phyloP scores from a whole-genome alignment of 768 basidiomycete species.

The Serpula lacrymans region DNA sequence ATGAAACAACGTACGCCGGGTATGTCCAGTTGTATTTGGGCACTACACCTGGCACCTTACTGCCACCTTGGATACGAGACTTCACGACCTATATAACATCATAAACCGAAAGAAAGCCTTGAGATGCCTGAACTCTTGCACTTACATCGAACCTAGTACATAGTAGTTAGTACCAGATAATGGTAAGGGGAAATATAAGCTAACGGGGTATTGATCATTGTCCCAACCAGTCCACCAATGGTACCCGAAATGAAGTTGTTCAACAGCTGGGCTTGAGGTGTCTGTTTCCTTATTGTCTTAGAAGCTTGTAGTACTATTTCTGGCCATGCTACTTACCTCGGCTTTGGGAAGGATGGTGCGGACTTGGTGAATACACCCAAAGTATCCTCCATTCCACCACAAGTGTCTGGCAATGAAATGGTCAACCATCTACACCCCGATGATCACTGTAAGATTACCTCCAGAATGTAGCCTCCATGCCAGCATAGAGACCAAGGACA shows the following conservation, averaged over 20 bases:
- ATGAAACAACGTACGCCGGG: slow-evolving; percentile 53
- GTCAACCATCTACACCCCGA: background rate
- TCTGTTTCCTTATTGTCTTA: slow-evolving; percentile 34
- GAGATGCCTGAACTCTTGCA: background rate
- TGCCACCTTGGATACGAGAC: slow-evolving; percentile 85
- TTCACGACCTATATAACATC: slow-evolving; percentile 78
- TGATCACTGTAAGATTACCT: no score
- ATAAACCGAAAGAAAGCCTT: background rate
- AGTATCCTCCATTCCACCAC: slow-evolving; percentile 96
- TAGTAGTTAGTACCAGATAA: slow-evolving; percentile 2
- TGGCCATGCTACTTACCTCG: slow-evolving; percentile 53
- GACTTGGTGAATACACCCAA: slow-evolving; percentile 88
- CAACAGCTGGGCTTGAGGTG: slow-evolving; percentile 62
- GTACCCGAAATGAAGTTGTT: slow-evolving; percentile 94
- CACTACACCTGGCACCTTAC: slow-evolving; percentile 59
- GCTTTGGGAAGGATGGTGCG: slow-evolving; percentile 78
- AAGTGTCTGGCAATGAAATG: slow-evolving; percentile 50
- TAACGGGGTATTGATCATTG: slow-evolving; percentile 88
- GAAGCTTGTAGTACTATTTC: background rate
- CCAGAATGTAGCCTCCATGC: slow-evolving; percentile 99
- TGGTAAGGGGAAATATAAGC: slow-evolving; percentile 19
- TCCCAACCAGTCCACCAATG: slow-evolving; percentile 88
- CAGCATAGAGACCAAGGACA: slow-evolving; percentile 80
- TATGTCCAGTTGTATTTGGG: slow-evolving; percentile 97
- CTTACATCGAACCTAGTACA: slow-evolving; percentile 49